These are phyloP conservation scores for Anastatica hierochuntica DNA, from an alignment of 345 rosid genomes.

Conservation along the genomic window DNA sequence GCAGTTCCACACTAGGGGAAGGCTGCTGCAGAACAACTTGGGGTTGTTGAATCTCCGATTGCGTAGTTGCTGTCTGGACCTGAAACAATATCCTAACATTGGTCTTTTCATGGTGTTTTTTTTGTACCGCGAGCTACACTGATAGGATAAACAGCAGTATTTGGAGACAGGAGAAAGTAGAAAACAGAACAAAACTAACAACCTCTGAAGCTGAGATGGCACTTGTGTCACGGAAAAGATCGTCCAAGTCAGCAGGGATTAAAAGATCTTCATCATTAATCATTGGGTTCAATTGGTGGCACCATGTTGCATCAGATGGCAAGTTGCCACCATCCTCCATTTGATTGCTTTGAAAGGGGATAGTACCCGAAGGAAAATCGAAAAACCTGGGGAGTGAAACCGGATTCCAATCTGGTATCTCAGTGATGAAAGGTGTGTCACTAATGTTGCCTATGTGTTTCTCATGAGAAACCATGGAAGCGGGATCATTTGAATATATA, in stretches of 20 bases:
- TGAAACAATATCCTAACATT: slow-evolving; percentile 25
- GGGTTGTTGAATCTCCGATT: slow-evolving; percentile 30
- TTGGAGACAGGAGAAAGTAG: neutral
- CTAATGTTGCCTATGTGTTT: too few relatives aligned
- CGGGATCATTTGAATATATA: too few relatives aligned
- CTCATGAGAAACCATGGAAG: too few relatives aligned
- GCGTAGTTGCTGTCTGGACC: slow-evolving; percentile 33
- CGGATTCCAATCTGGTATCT: neutral
- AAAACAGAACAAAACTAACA: neutral
- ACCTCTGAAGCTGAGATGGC: slow-evolving; percentile 61
- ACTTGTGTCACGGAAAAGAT: slow-evolving; percentile 44
- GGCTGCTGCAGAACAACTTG: slow-evolving; percentile 39
- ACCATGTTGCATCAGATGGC: slow-evolving; percentile 37
- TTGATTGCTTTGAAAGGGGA: neutral
- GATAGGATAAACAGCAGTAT: neutral
- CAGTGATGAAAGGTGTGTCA: too few relatives aligned
- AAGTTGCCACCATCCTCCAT: slow-evolving; percentile 38
- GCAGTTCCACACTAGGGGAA: slow-evolving; percentile 39
- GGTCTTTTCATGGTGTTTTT: neutral
- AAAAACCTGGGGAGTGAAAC: neutral
- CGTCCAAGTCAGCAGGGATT: slow-evolving; percentile 41
- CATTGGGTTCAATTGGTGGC: neutral
- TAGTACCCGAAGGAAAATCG: neutral
- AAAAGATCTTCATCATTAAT: slow-evolving; percentile 45
- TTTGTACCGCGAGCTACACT: too few relatives aligned